phyloP scores from a whole-genome alignment of 2,329 filamentous ascomycete genomes.

The Xylaria sp. region DNA sequence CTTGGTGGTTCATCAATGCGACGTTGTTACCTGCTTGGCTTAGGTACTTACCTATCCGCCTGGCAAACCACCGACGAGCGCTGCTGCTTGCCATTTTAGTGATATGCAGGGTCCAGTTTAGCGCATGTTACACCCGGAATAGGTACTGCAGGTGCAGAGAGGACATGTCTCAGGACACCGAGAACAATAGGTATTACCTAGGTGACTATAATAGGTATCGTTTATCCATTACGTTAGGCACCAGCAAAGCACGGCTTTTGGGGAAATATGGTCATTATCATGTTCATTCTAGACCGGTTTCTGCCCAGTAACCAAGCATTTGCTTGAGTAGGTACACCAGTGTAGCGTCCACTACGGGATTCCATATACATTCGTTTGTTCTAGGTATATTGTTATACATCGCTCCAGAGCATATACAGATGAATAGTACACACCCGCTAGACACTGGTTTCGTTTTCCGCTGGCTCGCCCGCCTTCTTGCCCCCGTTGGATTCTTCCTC shows the following conservation, averaged over 20 bases:
- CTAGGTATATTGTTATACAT: slow-evolving; percentile 39
- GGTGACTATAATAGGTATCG: neutral
- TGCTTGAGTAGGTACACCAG: neutral
- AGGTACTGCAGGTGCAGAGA: neutral
- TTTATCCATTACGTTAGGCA: neutral
- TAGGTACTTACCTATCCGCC: neutral
- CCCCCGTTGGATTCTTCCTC: slow-evolving; percentile 71
- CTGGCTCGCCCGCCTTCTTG: slow-evolving; percentile 46
- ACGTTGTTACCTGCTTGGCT: neutral
- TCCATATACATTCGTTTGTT: slow-evolving; percentile 29
- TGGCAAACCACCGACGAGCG: neutral
- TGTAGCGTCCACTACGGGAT: neutral
- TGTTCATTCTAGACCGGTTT: neutral
- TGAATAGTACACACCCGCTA: slow-evolving; percentile 45
- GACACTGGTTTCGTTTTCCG: slow-evolving; percentile 40
- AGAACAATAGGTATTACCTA: neutral
- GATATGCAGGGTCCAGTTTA: slow-evolving; percentile 36
- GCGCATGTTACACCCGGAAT: slow-evolving; percentile 8
- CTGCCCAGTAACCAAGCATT: neutral
- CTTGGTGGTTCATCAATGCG: no score
- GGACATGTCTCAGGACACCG: neutral
- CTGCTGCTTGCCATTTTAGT: slow-evolving; percentile 22
- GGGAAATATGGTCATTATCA: neutral
- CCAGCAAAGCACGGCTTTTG: neutral
- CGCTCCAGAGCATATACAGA: slow-evolving; percentile 13